phyloP scores from a whole-genome alignment of 495 filamentous ascomycete genomes.

The Aspergillus indologenus region DNA sequence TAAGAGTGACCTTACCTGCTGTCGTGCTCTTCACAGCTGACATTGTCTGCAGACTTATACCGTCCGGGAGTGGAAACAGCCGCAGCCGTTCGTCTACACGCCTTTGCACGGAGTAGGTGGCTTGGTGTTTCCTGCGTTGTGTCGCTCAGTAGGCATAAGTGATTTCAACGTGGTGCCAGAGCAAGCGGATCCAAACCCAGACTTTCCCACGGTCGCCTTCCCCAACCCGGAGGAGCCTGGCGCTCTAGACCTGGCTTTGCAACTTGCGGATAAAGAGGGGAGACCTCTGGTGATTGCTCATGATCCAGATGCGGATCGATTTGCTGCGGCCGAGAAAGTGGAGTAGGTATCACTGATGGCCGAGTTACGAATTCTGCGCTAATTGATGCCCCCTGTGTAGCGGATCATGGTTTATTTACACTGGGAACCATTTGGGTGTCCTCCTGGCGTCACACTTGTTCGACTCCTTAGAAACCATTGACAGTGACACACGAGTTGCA shows the following conservation, averaged over 20 bases:
- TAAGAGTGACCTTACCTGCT: slow-evolving; percentile 19
- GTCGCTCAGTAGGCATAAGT: slow-evolving; percentile 43
- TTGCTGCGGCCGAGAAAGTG: slow-evolving; percentile 63
- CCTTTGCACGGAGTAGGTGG: slow-evolving; percentile 68
- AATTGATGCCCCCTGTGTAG: slow-evolving; percentile 12
- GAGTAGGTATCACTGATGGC: slow-evolving; percentile 27
- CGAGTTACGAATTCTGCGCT: not conserved
- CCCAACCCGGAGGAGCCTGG: slow-evolving; percentile 73
- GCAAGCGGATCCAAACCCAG: slow-evolving; percentile 59
- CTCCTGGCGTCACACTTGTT: slow-evolving; percentile 59
- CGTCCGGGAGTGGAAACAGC: slow-evolving; percentile 26
- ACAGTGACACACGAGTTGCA: slow-evolving; percentile 37
- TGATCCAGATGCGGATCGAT: slow-evolving; percentile 72
- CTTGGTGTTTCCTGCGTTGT: slow-evolving; percentile 43
- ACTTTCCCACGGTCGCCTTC: slow-evolving; percentile 68
- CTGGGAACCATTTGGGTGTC: slow-evolving; percentile 66
- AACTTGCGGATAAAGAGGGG: slow-evolving; percentile 48
- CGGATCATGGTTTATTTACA: slow-evolving; percentile 60
- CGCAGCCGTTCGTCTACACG: slow-evolving; percentile 59
- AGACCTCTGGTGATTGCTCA: slow-evolving; percentile 59
- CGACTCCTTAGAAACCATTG: slow-evolving; percentile 35
- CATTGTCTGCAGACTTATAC: slow-evolving; percentile 32
- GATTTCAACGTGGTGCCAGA: slow-evolving; percentile 45
- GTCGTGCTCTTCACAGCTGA: slow-evolving; percentile 12
- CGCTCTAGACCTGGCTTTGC: slow-evolving; percentile 61